These are phyloP conservation scores for Tolypocladium ophioglossoides DNA, from an alignment of 2,329 filamentous ascomycete genomes.

Conservation along the genomic window DNA sequence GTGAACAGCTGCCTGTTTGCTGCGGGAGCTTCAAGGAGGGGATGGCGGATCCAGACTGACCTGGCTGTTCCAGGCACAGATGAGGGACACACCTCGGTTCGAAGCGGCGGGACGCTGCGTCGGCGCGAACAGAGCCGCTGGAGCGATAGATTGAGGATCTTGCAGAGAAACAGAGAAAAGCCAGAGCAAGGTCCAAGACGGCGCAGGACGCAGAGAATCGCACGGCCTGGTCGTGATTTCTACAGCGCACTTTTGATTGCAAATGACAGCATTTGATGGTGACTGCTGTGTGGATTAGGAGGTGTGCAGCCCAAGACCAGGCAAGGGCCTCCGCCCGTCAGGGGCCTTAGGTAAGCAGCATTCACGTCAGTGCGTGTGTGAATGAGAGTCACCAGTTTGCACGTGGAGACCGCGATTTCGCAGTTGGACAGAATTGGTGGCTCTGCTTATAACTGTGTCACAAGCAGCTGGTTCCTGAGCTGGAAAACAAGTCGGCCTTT, in stretches of 20 bases:
- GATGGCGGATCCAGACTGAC: background rate
- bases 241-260: slow-evolving; percentile 9
- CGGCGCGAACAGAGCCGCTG: background rate
- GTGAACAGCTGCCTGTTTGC: background rate
- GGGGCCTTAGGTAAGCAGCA: slow-evolving; percentile 13
- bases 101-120: background rate
- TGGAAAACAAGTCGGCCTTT: background rate
- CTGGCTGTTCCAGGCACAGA: background rate
- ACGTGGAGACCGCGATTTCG: background rate
- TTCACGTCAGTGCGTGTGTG: background rate
- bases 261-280: slow-evolving; percentile 19
- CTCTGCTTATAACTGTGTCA: background rate
- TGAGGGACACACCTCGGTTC: background rate
- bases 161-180: background rate
- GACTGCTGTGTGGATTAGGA: slow-evolving; percentile 18
- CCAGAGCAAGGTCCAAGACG: background rate
- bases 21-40: background rate
- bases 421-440: background rate
- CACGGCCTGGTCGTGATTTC: background rate
- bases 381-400: background rate
- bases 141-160: background rate
- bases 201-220: background rate
- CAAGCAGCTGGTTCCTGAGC: background rate
- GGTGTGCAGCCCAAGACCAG: slow-evolving; percentile 9
- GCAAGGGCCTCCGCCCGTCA: slow-evolving; percentile 9